These are phyloP conservation scores for Yamadazyma jaroonii DNA, from an alignment of 1,139 yeast genomes.

Conservation along the genomic window DNA sequence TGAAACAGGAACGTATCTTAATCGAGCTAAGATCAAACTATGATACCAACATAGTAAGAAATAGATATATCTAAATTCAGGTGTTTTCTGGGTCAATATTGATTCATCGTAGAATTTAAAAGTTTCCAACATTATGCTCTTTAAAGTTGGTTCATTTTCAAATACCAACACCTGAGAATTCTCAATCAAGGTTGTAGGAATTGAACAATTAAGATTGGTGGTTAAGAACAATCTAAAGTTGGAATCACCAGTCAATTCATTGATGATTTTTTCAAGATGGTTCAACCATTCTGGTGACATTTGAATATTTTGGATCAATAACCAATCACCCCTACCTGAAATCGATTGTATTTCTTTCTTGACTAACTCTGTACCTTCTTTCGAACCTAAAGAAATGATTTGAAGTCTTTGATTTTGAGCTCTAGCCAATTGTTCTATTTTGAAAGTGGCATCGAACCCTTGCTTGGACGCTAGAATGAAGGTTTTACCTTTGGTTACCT, in stretches of 20 bases:
- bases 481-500: no score
- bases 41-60: constrained; percentile 72
- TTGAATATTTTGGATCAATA: constrained; percentile 76
- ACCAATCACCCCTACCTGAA: constrained; percentile 55
- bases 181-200: constrained; percentile 54
- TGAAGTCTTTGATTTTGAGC: constrained; percentile 22
- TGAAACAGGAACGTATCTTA: constrained; percentile 61
- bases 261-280: constrained; percentile 46
- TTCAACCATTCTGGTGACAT: constrained; percentile 66
- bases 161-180: constrained; percentile 51
- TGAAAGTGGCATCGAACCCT: constrained; percentile 67
- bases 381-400: constrained; percentile 72
- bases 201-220: constrained; percentile 43
- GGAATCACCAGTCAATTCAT: constrained; percentile 16
- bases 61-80: constrained; percentile 46
- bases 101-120: constrained; percentile 27
- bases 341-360: constrained; percentile 49
- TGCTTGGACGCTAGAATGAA: constrained; percentile 54
- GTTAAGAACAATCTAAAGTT: constrained; percentile 60
- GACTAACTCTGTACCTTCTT: constrained; percentile 61
- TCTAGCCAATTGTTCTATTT: constrained; percentile 46
- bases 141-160: constrained; percentile 64
- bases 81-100: constrained; percentile 25
- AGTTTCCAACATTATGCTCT: constrained; percentile 44
- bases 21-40: constrained; percentile 55